Evolutionary conservation across 129 eudicot genomes (phyloP).

Genomic region (Flaveria bidentis): DNA sequence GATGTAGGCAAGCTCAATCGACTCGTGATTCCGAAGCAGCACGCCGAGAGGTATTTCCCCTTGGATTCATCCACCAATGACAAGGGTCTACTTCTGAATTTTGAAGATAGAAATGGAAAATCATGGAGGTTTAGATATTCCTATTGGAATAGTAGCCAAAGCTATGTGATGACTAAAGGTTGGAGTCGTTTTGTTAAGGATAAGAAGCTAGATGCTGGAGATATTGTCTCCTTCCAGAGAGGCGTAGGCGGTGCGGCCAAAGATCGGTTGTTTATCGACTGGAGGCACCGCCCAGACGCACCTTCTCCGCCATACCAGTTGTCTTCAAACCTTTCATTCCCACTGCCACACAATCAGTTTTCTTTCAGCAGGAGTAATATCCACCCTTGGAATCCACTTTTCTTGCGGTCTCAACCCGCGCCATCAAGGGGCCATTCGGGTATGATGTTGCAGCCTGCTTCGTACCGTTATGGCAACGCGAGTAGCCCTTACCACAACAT

Average conservation of each 20-base stretch:
- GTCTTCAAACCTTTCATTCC: constrained; percentile 32
- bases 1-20: constrained; percentile 95
- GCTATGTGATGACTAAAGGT: constrained; percentile 97
- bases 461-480: constrained; percentile 27
- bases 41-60: constrained; percentile 94
- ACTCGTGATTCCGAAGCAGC: constrained; percentile 88
- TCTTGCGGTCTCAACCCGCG: constrained; percentile 43
- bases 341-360: constrained; percentile 30
- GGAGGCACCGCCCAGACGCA: constrained; percentile 85
- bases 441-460: constrained; percentile 32
- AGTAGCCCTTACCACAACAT: constrained; percentile 29
- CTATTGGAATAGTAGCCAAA: constrained; percentile 97
- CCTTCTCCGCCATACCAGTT: constrained; percentile 35
- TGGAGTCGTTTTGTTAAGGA: constrained; percentile 97
- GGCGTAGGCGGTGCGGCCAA: constrained; percentile 73
- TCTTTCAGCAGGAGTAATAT: constrained; percentile 40
- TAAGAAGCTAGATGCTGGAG: constrained; percentile 88
- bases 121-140: constrained; percentile 96
- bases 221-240: constrained; percentile 79
- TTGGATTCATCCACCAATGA: constrained; percentile 72
- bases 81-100: constrained; percentile 69
- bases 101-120: constrained; percentile 83
- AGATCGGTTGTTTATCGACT: constrained; percentile 77
- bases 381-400: constrained; percentile 59
- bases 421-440: constrained; percentile 31